These are phyloP conservation scores for Irineochytrium annulatum DNA, from an alignment of 192 early-diverging fungal genomes.

Conservation along the genomic window DNA sequence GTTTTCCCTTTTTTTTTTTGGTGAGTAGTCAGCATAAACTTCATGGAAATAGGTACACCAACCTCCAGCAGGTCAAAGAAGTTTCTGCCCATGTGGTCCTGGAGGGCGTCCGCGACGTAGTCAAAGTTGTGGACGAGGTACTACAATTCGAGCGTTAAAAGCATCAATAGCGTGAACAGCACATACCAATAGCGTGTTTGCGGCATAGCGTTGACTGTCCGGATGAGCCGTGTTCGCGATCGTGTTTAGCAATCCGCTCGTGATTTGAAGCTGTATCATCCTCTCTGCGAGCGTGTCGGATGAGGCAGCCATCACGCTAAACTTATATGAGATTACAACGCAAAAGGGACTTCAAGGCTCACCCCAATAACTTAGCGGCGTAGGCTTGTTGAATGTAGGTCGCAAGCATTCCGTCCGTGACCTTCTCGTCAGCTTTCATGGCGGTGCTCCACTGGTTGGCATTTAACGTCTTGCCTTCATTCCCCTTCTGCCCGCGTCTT, in stretches of 20 bases:
- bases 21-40: not conserved
- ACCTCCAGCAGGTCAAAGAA: constrained; percentile 59
- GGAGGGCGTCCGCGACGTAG: constrained; percentile 38
- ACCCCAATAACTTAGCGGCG: constrained; percentile 57
- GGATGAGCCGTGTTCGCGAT: constrained; percentile 55
- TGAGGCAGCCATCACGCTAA: constrained; percentile 45
- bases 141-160: constrained; percentile 11
- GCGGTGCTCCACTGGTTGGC: constrained; percentile 35
- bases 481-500: constrained; percentile 25
- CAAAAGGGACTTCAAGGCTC: not conserved
- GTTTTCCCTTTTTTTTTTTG: constrained; percentile 42
- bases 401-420: constrained; percentile 38
- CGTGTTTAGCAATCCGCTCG: constrained; percentile 50
- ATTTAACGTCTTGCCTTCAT: constrained; percentile 27
- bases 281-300: constrained; percentile 43
- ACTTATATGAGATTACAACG: not conserved
- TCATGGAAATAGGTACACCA: not conserved
- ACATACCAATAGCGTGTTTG: constrained; percentile 42
- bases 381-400: constrained; percentile 59
- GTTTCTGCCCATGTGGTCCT: constrained; percentile 53
- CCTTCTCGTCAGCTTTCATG: constrained; percentile 31
- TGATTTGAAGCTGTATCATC: constrained; percentile 50
- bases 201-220: constrained; percentile 56
- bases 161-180: not conserved
- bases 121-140: constrained; percentile 44